phyloP scores from a whole-genome alignment of 352 stramenopile genomes.

The Phytopythium sindhum region DNA sequence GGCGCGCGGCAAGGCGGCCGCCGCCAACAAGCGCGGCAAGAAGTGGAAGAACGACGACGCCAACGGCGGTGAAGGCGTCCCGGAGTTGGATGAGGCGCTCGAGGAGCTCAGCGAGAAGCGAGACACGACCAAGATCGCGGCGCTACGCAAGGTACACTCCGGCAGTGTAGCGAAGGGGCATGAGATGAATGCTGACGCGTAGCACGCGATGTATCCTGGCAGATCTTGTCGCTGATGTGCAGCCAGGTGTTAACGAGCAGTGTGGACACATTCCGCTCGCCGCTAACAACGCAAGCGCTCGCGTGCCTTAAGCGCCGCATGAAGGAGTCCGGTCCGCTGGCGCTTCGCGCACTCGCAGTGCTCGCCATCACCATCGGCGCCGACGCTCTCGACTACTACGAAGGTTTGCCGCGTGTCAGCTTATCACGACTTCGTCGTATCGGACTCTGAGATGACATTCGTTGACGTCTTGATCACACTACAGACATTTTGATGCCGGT shows the following conservation, averaged over 20 bases:
- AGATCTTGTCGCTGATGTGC: constrained; percentile 44
- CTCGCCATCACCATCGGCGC: constrained; percentile 52
- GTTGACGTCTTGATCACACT: neutral
- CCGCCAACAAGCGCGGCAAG: constrained; percentile 19
- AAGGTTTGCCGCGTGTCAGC: constrained; percentile 13
- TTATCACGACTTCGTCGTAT: neutral
- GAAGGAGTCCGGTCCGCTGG: constrained; percentile 47
- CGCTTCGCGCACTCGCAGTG: constrained; percentile 41
- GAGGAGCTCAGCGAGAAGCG: constrained; percentile 64
- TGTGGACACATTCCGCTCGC: constrained; percentile 32
- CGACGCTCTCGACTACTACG: constrained; percentile 50
- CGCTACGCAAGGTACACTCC: constrained; percentile 32
- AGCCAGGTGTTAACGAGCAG: constrained; percentile 36
- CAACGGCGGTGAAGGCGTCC: constrained; percentile 22
- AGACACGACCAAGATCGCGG: constrained; percentile 54
- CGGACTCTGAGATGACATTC: neutral
- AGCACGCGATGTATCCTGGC: neutral
- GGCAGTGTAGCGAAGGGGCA: too few relatives aligned
- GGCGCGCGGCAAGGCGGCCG: constrained; percentile 1
- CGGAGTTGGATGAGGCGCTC: constrained; percentile 46
- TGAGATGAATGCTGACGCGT: neutral
- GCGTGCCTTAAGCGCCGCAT: constrained; percentile 54
- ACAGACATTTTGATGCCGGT: constrained; percentile 35
- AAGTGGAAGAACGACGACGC: constrained; percentile 39
- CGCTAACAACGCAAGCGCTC: constrained; percentile 36